These are phyloP conservation scores for Chrysanthemum seticuspe DNA, from an alignment of 129 eudicot species.

Conservation along the genomic window DNA sequence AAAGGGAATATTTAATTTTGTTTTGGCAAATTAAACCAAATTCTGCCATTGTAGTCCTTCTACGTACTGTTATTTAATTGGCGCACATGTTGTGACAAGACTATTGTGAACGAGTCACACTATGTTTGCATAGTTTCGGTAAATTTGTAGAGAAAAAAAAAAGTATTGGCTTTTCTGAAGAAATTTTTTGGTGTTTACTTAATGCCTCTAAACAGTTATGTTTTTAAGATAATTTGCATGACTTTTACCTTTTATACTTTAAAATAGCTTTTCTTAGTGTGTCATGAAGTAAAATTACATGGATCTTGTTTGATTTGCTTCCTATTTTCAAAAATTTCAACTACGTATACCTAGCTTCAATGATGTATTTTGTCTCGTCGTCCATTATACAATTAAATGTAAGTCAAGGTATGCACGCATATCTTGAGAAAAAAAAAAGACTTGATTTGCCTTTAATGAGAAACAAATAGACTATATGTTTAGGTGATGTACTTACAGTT, in stretches of 20 bases:
- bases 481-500: too few species aligned
- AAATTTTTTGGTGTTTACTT: neutral
- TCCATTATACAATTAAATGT: neutral
- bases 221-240: neutral
- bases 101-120: neutral
- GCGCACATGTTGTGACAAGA: constrained; percentile 10
- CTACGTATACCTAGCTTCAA: neutral
- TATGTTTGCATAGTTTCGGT: neutral
- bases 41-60: constrained; percentile 16
- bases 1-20: constrained; percentile 9
- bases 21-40: neutral
- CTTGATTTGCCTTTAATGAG: neutral
- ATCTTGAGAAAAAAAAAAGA: neutral
- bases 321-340: neutral
- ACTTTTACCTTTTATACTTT: constrained; percentile 6
- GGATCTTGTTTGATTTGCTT: neutral
- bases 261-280: neutral
- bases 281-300: neutral
- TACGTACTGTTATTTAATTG: constrained; percentile 3
- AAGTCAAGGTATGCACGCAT: neutral
- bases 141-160: neutral
- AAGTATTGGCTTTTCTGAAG: neutral
- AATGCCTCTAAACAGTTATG: neutral
- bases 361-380: neutral
- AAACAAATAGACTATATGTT: neutral